Percentiles rank a stretch among this genome's conserved stretches.
These are phyloP conservation scores for Coccinonectria pachysandricola DNA, from an alignment of 2,329 filamentous ascomycete species.

Conservation along the genomic window DNA sequence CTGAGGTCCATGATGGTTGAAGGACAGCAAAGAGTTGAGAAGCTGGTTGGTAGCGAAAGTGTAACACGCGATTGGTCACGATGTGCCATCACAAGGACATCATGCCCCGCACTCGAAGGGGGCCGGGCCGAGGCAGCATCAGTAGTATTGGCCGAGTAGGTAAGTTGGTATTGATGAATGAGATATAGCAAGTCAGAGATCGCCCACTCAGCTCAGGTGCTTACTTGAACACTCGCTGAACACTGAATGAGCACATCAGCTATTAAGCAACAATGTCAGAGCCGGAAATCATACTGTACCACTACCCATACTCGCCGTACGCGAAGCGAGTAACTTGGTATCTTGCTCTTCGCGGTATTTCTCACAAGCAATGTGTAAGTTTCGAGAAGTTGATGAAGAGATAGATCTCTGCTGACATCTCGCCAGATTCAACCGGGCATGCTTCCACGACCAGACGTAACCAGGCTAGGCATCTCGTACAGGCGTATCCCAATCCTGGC, in stretches of 20 bases:
- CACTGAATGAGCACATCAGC: too few relatives aligned
- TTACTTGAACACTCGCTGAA: too few relatives aligned
- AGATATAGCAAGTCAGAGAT: background rate
- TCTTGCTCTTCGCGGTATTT: slow-evolving; percentile 52
- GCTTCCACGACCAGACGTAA: slow-evolving; percentile 56
- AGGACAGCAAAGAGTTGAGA: too few relatives aligned
- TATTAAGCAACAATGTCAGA: slow-evolving; percentile 15
- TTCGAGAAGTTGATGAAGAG: too few relatives aligned
- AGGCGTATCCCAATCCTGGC: slow-evolving; percentile 59
- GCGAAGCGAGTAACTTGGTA: slow-evolving; percentile 58
- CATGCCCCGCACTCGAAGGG: too few relatives aligned
- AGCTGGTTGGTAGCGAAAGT: too few relatives aligned
- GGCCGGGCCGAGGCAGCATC: too few relatives aligned
- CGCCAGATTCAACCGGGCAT: slow-evolving; percentile 52
- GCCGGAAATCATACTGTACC: slow-evolving; percentile 46
- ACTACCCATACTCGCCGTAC: slow-evolving; percentile 57
- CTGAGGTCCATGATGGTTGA: too few relatives aligned
- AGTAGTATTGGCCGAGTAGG: too few relatives aligned
- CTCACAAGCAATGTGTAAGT: slow-evolving; percentile 57
- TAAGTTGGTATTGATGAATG: background rate
- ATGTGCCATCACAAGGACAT: slow-evolving; percentile 1
- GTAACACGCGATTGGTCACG: slow-evolving; percentile 14
- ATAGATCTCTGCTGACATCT: slow-evolving; percentile 1
- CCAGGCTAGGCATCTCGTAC: slow-evolving; percentile 51
- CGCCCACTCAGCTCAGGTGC: too few relatives aligned